Base-by-base conservation (phyloP, 495 filamentous ascomycete species). In the Aspergillus haitiensis region DNA sequence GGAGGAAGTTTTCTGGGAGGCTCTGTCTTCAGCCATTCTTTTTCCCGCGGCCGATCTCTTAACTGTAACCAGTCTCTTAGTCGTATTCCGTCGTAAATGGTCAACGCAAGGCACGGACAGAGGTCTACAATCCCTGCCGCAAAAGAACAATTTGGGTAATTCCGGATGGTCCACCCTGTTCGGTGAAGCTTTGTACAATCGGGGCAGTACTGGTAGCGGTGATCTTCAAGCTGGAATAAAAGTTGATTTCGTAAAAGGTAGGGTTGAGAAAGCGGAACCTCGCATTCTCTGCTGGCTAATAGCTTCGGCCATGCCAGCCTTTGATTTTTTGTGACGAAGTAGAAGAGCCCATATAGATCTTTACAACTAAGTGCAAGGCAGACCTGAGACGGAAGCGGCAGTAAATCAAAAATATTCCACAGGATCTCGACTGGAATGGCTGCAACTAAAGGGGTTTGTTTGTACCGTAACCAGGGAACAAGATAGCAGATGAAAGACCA, bases 41-140 rank as follows among this genome's bases (percentile, higher is more conserved):
- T 45, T 12, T 15, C 7, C 11, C 53, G 53, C 11, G 39, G 37
- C 15, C 50, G 37, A 12, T 15, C 7, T 11, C 59, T 54, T 15
- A 33, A 37, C 15, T 45, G 37, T 16, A 62, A 10, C 53, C 59
- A 62, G 0, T 27, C 47, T 2, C 12, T 49, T 6, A 62, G 37
- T 11, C 5, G 5, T 18, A 52, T 36, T n/a, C 59, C 33, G 35
- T 60, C 35, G 6, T n/a, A 31, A 18, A 46, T 47, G 36, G 57
- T 64, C 35, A 64, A 13, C 11, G 56, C 36, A 32, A 64, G 45
- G 32, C 61, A 64, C 16, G 72, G 27, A 45, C 61, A 64, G 9
- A 64, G 46, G 40, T 60, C 75, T 40, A 82, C 78, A 10, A 62
- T 49, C 12, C 46, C 37, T 6, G 31, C n/a, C 2, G 21, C 34